phyloP scores from a whole-genome alignment of 345 rosid species.

The Sonneratia alba region DNA sequence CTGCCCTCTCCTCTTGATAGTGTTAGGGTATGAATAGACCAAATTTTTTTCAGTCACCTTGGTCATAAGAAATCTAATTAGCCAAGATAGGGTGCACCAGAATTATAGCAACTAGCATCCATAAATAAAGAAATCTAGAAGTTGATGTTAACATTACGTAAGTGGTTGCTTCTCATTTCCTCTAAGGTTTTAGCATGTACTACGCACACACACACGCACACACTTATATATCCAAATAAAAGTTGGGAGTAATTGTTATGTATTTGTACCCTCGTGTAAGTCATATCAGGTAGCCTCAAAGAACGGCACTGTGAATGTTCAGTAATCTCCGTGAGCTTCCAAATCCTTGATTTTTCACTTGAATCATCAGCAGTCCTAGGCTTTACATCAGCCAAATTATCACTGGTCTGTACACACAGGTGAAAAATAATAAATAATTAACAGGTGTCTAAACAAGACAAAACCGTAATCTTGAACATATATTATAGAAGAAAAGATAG shows the following conservation, averaged over 20 bases:
- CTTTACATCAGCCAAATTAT: slow-evolving; percentile 46
- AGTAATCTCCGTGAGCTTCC: slow-evolving; percentile 69
- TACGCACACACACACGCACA: too few species aligned
- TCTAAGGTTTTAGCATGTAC: neutral
- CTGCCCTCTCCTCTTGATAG: too few species aligned
- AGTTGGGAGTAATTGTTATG: neutral
- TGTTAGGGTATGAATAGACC: too few species aligned
- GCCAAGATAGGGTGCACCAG: too few species aligned
- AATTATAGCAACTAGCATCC: too few species aligned
- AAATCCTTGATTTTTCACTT: slow-evolving; percentile 45
- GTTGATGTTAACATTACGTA: too few species aligned
- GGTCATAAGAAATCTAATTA: too few species aligned
- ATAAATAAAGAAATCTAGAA: too few species aligned
- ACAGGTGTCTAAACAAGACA: neutral
- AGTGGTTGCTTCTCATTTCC: neutral
- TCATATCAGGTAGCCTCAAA: slow-evolving; percentile 52
- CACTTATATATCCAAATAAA: neutral
- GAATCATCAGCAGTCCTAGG: slow-evolving; percentile 59
- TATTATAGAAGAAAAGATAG: neutral
- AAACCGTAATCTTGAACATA: slow-evolving; percentile 5
- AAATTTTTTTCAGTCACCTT: too few species aligned
- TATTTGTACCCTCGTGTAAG: slow-evolving; percentile 46
- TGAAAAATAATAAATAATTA: slow-evolving; percentile 4
- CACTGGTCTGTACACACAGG: slow-evolving; percentile 33
- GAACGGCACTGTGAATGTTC: slow-evolving; percentile 67